Percentiles rank a stretch among this genome's conserved stretches.
Conservation (phyloP, 116 monocot genomes). For the Dioscorea cayenensis region DNA sequence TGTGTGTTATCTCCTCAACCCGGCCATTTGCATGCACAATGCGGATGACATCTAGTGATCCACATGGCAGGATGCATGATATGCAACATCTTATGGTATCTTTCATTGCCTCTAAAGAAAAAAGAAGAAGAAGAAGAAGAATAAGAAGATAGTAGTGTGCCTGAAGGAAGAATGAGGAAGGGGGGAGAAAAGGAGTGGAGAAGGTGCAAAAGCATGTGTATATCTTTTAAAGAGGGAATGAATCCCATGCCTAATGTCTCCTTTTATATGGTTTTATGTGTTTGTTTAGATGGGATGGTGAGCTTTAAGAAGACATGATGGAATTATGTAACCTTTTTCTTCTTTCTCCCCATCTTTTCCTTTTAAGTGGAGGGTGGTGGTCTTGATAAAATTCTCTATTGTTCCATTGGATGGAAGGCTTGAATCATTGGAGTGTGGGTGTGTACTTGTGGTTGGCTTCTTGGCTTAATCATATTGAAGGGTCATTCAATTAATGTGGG, state of each 20-base stretch:
- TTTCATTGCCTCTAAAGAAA: slow-evolving; percentile 12
- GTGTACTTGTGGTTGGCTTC: not conserved
- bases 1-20: slow-evolving; percentile 73
- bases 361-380: not conserved
- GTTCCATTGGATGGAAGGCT: not conserved
- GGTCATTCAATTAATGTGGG: not conserved
- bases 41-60: slow-evolving; percentile 73
- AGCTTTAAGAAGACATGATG: not conserved
- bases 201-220: not conserved
- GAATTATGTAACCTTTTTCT: not conserved
- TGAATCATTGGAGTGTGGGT: not conserved
- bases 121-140: too few species aligned
- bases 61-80: slow-evolving; percentile 87
- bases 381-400: not conserved
- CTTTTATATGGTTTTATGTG: not conserved
- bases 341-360: not conserved
- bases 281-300: not conserved
- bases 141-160: too few species aligned
- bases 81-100: slow-evolving; percentile 78
- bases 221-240: not conserved
- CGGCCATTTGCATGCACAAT: slow-evolving; percentile 78
- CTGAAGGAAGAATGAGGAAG: too few species aligned
- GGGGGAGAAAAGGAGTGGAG: not conserved
- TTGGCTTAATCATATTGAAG: not conserved
- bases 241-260: not conserved